phyloP scores from a whole-genome alignment of 352 stramenopile genomes.

The Phytophthora kernoviae region DNA sequence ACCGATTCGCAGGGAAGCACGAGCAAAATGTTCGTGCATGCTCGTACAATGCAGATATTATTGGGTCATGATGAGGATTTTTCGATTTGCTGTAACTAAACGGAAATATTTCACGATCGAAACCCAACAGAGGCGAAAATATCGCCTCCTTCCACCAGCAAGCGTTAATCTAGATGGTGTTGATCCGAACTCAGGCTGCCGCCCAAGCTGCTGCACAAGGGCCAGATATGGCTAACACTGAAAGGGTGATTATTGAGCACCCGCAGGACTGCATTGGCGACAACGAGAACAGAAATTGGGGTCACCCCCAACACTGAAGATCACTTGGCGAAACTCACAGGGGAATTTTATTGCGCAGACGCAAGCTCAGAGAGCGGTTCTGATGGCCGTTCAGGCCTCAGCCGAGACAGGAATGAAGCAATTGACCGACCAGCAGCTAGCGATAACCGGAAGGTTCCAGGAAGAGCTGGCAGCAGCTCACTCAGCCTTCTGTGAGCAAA shows the following conservation, averaged over 20 bases:
- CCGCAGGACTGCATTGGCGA: neutral
- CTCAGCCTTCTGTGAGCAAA: neutral
- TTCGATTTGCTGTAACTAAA: neutral
- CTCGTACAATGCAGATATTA: slow-evolving; percentile 1
- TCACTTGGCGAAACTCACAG: neutral
- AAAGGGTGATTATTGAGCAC: neutral
- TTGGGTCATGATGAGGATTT: neutral
- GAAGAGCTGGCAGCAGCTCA: neutral
- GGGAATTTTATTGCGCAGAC: neutral
- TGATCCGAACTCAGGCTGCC: slow-evolving; percentile 1
- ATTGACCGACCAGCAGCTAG: neutral
- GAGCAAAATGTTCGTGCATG: neutral
- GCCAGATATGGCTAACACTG: neutral
- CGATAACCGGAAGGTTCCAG: neutral
- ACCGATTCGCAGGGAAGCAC: too few species aligned
- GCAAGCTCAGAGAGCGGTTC: neutral
- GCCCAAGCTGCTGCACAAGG: neutral
- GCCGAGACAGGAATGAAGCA: neutral
- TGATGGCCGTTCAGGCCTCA: neutral
- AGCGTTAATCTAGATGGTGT: neutral
- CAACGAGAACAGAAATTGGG: neutral
- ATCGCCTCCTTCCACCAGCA: neutral
- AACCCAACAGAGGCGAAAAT: neutral
- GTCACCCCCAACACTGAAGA: neutral
- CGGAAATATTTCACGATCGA: slow-evolving; percentile 5